Base-by-base conservation (phyloP, 2,329 filamentous ascomycete genomes). In the Ceratocystis ficicola region DNA sequence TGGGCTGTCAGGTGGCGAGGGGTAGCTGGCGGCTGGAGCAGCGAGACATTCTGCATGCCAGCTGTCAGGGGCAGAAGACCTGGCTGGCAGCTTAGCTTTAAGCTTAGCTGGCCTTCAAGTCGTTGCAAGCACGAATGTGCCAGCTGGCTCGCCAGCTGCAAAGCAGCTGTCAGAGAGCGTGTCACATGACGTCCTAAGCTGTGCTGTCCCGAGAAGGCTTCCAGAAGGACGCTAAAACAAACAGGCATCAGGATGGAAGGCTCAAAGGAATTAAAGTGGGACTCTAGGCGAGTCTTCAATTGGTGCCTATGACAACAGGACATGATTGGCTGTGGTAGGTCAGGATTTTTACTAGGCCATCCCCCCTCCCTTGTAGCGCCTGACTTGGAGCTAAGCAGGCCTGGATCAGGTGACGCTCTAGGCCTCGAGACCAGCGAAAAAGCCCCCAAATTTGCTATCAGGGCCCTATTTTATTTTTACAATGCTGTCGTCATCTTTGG, bases 151-250 rank as follows among this genome's bases (percentile, higher is more conserved):
- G 8, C 3, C 36, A 41, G 10, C 36, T 41, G 3, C 2, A 12
- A 1, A 36, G 8, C 36, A 41, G 36, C 36, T 41, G 28, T 4
- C 8, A n/a, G 3, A 22, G 28, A 3, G 1, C 36, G 55, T 36
- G 0, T 0, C 2, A 36, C 1, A 17, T n/a, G 28, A n/a, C 5
- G 7, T n/a, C 32, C 55, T 59, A 20, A 20, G 32, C 30, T 17
- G n/a, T n/a, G 32, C 30, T 17, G n/a, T n/a, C 6, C 25, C 5
- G n/a, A 59, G 55, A 59, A 59, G 55, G 55, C 55, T 59, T 59
- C 55, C 55, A 59, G 55, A 59, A 59, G 15, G 28, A n/a, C 55
- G 20, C 55, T 59, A 59, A 59, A 59, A 30, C 30, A 36, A 8
- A 10, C 48, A 52, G 15, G n/a, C n/a, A 52, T 10, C 48, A n/a